Percentiles rank a stretch among this genome's conserved stretches.
These are phyloP conservation scores for Capsicum baccatum DNA, from an alignment of 257 asterid genomes.

Conservation along the genomic window DNA sequence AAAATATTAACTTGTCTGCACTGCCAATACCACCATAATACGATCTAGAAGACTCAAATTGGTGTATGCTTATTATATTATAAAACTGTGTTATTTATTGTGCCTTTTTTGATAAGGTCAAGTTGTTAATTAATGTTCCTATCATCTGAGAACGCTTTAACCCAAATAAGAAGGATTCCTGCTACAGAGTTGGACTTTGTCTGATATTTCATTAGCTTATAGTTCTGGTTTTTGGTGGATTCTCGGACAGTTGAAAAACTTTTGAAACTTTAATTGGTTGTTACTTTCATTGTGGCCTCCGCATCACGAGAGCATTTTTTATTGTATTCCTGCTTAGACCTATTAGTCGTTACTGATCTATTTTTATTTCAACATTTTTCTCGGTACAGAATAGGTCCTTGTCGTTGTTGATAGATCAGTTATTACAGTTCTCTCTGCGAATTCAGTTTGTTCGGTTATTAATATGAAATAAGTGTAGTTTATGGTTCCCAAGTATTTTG, in stretches of 20 bases:
- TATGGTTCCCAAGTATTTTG: conserved; percentile 70
- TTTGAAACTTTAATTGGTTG: not conserved
- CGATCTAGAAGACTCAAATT: conserved; percentile 10
- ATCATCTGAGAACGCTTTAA: not conserved
- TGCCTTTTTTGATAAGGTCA: not conserved
- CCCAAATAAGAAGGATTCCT: not conserved
- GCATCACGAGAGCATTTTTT: conserved; percentile 4
- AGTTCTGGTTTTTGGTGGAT: not conserved
- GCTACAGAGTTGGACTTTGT: not conserved
- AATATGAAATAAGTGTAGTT: not conserved
- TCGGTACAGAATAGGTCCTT: not conserved
- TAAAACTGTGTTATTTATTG: not conserved
- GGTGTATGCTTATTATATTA: not conserved
- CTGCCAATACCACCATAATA: conserved; percentile 1
- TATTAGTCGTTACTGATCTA: not conserved
- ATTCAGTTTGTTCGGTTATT: not conserved
- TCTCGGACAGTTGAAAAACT: not conserved
- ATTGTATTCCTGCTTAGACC: not conserved
- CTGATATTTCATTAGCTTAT: not conserved
- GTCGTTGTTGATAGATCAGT: conserved; percentile 4
- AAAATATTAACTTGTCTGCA: not conserved
- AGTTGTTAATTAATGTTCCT: not conserved
- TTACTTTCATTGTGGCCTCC: not conserved
- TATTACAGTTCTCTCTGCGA: not conserved
- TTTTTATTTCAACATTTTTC: not conserved